Base-by-base conservation (phyloP, 2,329 filamentous ascomycete species). In the Zasmidium angulare region DNA sequence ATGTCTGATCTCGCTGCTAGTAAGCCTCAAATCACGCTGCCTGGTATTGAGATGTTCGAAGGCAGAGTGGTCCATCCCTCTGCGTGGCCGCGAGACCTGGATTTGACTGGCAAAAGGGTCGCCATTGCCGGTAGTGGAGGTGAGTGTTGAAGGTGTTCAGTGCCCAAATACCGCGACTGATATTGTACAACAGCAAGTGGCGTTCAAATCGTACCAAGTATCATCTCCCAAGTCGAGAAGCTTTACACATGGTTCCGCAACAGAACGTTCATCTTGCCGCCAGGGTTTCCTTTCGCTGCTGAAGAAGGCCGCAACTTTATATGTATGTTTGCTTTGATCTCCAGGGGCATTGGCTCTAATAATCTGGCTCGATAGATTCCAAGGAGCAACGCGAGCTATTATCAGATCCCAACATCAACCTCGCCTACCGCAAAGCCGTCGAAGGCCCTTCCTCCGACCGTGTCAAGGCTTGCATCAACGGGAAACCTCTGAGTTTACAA, bases 281-380 rank as follows among this genome's bases (percentile, higher is more conserved):
- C 63, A 11, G 65, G 63, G 22, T 60, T 62, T 50, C 24, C 55
- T 3, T 67, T 61, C 55, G 60, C 62, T 10, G 65, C 55, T 14
- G 11, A 53, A n/a, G 61, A 52, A 12, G 65, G 65, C n/a, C 57
- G 55, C 17, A 67, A 67, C 56, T 67, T 67, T 62, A 64, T 62
- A 53, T 67, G 58, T 61, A 48, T 7, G 47, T 14, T 11, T 26
- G 19, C n/a, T 3, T n/a, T 12, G 7, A 4, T 17, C 24, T 20
- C 22, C 60, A 63, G 31, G 58, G 84, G 52, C 83, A 88, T 31
- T 83, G 87, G n/a, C 89, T 89, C 53, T 82, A 79, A 7, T 79
- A 81, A 19, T 14, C 80, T 81, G 10, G 81, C n/a, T n/a, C n/a
- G n/a, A n/a, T 82, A 21, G 81, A 83, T 31, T 91, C 66, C 17